These are phyloP conservation scores for Carallia brachiata DNA, from an alignment of 345 rosid species.

Conservation along the genomic window DNA sequence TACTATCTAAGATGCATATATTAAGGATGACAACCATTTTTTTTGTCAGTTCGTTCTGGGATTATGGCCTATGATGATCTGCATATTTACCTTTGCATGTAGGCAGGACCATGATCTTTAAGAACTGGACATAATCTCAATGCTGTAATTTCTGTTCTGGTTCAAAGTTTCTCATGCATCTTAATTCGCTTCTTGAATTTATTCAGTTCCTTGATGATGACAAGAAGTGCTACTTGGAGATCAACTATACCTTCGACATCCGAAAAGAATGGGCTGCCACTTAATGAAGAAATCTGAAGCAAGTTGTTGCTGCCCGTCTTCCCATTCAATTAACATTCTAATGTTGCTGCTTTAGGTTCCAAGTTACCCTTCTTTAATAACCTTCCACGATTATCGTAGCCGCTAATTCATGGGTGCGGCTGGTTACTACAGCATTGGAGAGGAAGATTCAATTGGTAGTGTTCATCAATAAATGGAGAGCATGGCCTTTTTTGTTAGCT, in stretches of 20 bases:
- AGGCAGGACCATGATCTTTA: neutral
- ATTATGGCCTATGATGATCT: slow-evolving; percentile 6
- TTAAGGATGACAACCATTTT: no score
- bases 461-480: slow-evolving; percentile 13
- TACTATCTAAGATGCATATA: no score
- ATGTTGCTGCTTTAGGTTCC: slow-evolving; percentile 4
- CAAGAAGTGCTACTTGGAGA: slow-evolving; percentile 71
- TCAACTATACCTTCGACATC: slow-evolving; percentile 68
- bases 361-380: slow-evolving; percentile 10
- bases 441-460: slow-evolving; percentile 9
- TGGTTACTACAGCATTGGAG: neutral
- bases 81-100: neutral
- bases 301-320: neutral
- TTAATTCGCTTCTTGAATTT: neutral
- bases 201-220: slow-evolving; percentile 70
- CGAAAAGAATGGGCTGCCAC: slow-evolving; percentile 59
- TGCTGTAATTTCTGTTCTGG: neutral
- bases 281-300: slow-evolving; percentile 8
- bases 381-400: neutral
- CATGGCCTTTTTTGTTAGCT: neutral
- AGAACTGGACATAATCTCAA: neutral
- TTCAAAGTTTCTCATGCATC: neutral
- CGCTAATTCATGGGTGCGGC: slow-evolving; percentile 1
- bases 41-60: no score
- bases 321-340: slow-evolving; percentile 4